Evolutionary conservation across 2,329 filamentous ascomycete genomes (phyloP), one percentile per base, ranked within the genome.

Genomic region (Hypoxylon sp.): DNA sequence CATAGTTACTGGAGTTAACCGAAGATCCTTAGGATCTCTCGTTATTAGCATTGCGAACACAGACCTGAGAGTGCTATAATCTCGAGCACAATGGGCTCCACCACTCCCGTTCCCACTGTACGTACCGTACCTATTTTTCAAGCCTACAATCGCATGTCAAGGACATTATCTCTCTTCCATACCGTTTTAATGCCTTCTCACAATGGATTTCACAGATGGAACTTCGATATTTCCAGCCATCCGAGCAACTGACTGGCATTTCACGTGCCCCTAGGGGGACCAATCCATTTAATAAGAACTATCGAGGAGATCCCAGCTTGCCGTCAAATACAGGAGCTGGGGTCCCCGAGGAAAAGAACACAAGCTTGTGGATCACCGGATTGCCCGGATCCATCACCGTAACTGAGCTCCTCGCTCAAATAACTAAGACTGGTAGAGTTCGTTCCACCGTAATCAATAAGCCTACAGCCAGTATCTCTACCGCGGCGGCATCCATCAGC

Each of bases 321-420:
- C 32, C 59, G 0, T 17, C 17, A 0, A 70, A 70, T 25, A 38
- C 17, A n/a, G 68, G 68, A 1, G 41, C n/a, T 2, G 46, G 52
- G 6, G 62, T 70, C 1, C 48, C 59, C 0, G 68, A 68, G 6
- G 41, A 68, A 4, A 23, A 43, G 4, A 70, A 68, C 13, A 66
- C 65, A 1, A 55, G 41, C 19, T 21, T 70, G 5, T 70, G 68
- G 68, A 60, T 70, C 6, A 64, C 56, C 2, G 60, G 56, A 5
- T 28, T 70, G 4, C 68, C 68, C 2, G 34, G 4, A 0, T 2
- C 6, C 0, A 66, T 52, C 25, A 64, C 55, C 3, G 13, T 56
- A 11, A n/a, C 19, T 0, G 25, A 36, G 1, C 43, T 70, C 0
- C 56, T 70, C 0, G 41, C 46, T 4, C 6, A 11, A 9, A 66